Percentiles rank a stretch among this genome's conserved stretches.
Evolutionary conservation across 2,329 filamentous ascomycete species (phyloP).

Genomic region (Exserohilum turcica): DNA sequence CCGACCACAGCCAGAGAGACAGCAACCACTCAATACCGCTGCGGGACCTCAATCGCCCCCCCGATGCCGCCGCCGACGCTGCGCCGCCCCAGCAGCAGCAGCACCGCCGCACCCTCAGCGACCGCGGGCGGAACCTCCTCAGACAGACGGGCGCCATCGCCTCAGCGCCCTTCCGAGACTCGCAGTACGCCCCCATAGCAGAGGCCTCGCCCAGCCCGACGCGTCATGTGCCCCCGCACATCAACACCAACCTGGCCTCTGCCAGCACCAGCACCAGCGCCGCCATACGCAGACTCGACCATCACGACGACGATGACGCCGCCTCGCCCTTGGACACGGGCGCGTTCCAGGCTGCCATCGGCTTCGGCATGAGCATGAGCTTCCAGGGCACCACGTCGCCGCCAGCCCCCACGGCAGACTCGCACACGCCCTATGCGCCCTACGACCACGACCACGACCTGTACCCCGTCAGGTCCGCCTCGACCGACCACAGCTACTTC

Average conservation of each 20-base stretch:
- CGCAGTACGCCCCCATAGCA: constrained; percentile 60
- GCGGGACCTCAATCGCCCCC: constrained; percentile 57
- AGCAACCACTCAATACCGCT: constrained; percentile 71
- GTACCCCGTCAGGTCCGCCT: constrained; percentile 49
- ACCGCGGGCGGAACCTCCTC: constrained; percentile 55
- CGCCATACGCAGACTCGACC: constrained; percentile 35
- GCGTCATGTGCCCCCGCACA: constrained; percentile 35
- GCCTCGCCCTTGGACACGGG: constrained; percentile 53
- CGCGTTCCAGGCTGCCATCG: constrained; percentile 57
- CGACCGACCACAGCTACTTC: constrained; percentile 61
- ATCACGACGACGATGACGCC: constrained; percentile 41
- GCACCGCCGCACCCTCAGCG: constrained; percentile 54
- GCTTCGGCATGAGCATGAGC: constrained; percentile 54
- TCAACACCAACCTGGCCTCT: constrained; percentile 45
- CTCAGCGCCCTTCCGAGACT: constrained; percentile 47
- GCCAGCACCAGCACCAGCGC: constrained; percentile 18
- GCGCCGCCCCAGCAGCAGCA: constrained; percentile 27
- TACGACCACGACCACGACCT: constrained; percentile 36
- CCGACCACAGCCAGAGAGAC: constrained; percentile 54
- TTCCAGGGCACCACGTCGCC: constrained; percentile 50
- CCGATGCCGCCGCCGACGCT: constrained; percentile 40
- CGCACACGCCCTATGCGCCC: constrained; percentile 55
- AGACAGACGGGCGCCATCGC: constrained; percentile 51
- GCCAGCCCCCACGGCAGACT: constrained; percentile 28
- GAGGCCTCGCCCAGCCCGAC: constrained; percentile 58